Conservation (phyloP, 2,329 filamentous ascomycete species). For the Triangularia verruculosa region DNA sequence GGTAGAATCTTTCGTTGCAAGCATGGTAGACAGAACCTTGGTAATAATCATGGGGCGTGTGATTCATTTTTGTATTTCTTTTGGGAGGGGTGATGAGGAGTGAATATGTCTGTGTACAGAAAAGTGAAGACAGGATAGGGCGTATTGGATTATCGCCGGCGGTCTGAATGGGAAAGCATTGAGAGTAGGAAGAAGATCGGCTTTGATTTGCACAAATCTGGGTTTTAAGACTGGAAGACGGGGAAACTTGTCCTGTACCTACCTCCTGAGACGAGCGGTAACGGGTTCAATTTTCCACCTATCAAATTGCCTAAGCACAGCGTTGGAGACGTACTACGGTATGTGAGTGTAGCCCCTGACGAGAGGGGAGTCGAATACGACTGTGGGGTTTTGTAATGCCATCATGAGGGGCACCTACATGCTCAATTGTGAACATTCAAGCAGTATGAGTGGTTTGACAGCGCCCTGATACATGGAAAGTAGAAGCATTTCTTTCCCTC, state of each 20-base stretch:
- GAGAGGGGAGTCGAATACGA: constrained; percentile 1
- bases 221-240: neutral
- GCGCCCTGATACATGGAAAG: neutral
- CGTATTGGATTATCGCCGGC: neutral
- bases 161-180: neutral
- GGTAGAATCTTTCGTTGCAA: constrained; percentile 18
- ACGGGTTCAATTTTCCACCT: constrained; percentile 6
- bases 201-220: neutral
- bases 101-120: neutral
- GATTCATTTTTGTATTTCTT: constrained; percentile 13
- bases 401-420: neutral
- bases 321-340: neutral
- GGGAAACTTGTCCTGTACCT: neutral
- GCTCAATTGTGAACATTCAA: neutral
- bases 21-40: constrained; percentile 18
- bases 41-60: constrained; percentile 18
- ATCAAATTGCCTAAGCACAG: neutral
- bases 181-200: neutral
- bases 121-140: neutral
- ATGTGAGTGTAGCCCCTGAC: neutral
- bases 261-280: neutral
- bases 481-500: neutral
- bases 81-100: neutral
- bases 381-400: constrained; percentile 2
- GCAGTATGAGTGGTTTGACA: neutral